Conservation (phyloP, 306 rosid genomes). For the Ormosia emarginata region DNA sequence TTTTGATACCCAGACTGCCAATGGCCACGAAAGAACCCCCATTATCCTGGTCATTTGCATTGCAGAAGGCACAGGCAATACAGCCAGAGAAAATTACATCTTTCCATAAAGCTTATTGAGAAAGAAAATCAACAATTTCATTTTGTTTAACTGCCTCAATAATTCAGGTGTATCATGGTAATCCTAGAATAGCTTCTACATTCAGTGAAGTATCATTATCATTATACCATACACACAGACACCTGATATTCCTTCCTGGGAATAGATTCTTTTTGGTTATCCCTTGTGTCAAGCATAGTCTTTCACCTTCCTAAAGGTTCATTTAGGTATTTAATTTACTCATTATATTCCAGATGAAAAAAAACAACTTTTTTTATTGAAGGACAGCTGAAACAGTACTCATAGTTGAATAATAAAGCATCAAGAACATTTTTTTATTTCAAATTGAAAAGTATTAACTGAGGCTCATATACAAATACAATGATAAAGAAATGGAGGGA, state of each 20-base stretch:
- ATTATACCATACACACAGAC: not conserved
- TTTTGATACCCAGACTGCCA: slow-evolving; percentile 50
- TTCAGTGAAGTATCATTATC: not conserved
- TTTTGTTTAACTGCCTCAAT: slow-evolving; percentile 5
- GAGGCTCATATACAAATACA: too few species aligned
- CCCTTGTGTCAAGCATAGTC: not conserved
- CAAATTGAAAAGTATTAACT: too few species aligned
- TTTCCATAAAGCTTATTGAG: slow-evolving; percentile 27
- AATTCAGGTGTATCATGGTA: not conserved
- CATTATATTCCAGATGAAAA: too few species aligned
- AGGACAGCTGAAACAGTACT: not conserved
- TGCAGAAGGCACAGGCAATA: slow-evolving; percentile 47
- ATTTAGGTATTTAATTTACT: too few species aligned
- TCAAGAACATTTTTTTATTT: too few species aligned
- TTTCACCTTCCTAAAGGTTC: not conserved
- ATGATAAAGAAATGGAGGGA: not conserved
- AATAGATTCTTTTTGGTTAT: not conserved
- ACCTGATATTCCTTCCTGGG: not conserved
- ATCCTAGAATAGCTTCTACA: not conserved
- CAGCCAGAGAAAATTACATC: slow-evolving; percentile 43
- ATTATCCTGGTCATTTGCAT: slow-evolving; percentile 30
- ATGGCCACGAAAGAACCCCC: slow-evolving; percentile 50
- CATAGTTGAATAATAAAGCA: too few species aligned
- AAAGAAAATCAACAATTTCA: slow-evolving; percentile 27
- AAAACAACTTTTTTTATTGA: too few species aligned